Conservation (phyloP, 106 monocot genomes). For the Dioscorea zingiberensis region DNA sequence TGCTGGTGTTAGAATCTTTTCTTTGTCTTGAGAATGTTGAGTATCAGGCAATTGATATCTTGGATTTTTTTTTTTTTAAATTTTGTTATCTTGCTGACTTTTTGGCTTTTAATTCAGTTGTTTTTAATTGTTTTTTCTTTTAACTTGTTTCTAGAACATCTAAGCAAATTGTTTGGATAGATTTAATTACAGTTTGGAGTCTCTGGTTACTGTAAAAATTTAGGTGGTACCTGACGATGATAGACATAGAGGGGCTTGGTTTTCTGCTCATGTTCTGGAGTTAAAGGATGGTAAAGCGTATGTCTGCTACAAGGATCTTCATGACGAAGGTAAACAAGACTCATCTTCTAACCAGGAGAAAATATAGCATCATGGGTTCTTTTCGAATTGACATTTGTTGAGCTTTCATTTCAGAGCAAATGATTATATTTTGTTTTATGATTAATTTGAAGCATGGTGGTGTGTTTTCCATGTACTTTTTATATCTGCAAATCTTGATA, state of each 20-base stretch:
- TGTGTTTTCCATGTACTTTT: neutral
- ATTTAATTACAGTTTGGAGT: neutral
- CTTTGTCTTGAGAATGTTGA: neutral
- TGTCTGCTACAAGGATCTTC: slow-evolving; percentile 54
- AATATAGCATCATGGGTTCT: neutral
- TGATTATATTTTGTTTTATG: neutral
- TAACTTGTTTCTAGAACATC: neutral
- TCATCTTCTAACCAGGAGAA: neutral
- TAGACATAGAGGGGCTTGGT: slow-evolving; percentile 62
- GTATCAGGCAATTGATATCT: neutral
- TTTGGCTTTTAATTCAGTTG: neutral
- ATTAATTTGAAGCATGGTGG: neutral
- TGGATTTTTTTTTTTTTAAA: neutral
- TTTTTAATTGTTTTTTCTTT: neutral
- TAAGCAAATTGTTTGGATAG: neutral
- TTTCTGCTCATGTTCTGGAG: slow-evolving; percentile 71
- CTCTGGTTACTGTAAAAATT: slow-evolving; percentile 2
- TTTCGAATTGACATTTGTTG: neutral
- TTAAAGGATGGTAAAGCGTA: slow-evolving; percentile 59
- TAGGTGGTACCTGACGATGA: slow-evolving; percentile 63
- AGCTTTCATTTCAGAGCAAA: neutral
- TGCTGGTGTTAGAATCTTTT: neutral
- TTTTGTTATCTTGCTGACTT: neutral
- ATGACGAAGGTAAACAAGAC: slow-evolving; percentile 44
- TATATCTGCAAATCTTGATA: slow-evolving; percentile 1